Base-by-base conservation (phyloP, 495 filamentous ascomycete species). In the Aspergillus nidulans region DNA sequence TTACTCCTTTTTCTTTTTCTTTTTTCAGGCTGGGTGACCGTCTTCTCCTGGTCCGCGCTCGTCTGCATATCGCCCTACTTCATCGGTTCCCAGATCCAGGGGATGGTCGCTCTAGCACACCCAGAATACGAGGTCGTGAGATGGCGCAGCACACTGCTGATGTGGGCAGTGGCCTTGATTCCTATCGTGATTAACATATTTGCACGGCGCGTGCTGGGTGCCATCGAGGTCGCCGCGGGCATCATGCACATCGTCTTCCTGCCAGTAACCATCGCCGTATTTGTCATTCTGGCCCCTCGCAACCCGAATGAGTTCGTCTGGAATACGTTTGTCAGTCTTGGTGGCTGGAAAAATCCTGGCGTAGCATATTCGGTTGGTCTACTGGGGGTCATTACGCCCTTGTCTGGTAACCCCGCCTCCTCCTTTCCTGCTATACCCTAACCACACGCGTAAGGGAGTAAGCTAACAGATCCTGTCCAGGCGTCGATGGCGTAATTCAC, bases 201-300 rank as follows among this genome's bases (percentile, higher is more conserved):
- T 46, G 63, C 68, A 23, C 67, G 69, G 9, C 63, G 70, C 19
- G 49, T 77, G 24, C 69, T 83, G n/a, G 67, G 74, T 15, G 59
- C 65, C 9, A 62, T 85, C 32, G 78, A 83, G 54, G 64, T 76
- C 19, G 64, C 78, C 28, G 72, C 63, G 16, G 68, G 74, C 18
- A 68, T 81, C 49, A 69, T 76, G 51, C 79, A 82, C 56, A 59
- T 81, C n/a, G 61, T 76, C 28, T 71, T 75, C 57, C 72, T 79
- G 32, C 68, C 77, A 7, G 69, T 71, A 9, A 71, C 72, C 47
- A 60, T 81, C 20, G 63, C 79, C 4, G 62, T 74, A 2, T 52
- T 81, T 6, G 63, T 77, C 6, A 57, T 71, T 15, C 63, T 81
- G 28, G 75, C 75, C 19, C 73, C 73, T 25, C 65, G 65, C 20